Percentiles rank a stretch among this genome's conserved stretches.
Evolutionary conservation across 305 asterid species (phyloP).

Genomic region (Vinca major): DNA sequence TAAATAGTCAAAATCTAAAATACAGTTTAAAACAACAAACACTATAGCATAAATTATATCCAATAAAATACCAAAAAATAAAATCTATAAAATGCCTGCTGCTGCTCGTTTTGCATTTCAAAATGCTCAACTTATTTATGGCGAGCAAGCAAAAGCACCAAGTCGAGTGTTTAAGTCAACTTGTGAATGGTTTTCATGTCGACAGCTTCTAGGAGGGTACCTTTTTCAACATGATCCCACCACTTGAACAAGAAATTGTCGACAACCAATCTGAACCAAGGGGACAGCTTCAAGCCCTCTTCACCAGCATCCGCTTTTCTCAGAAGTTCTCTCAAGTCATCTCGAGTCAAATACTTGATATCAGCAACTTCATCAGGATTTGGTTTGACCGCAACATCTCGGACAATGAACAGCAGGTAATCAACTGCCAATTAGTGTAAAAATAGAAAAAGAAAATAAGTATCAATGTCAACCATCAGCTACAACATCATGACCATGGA

Average conservation of each 20-base stretch:
- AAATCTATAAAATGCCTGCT: background rate
- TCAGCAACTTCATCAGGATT: conserved; percentile 91
- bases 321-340: conserved; percentile 65
- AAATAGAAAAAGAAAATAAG: background rate
- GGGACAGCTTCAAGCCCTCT: conserved; percentile 83
- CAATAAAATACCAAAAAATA: background rate
- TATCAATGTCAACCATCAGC: background rate
- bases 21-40: conserved; percentile 3
- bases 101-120: background rate
- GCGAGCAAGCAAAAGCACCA: background rate
- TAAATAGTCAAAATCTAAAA: background rate
- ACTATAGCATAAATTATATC: background rate
- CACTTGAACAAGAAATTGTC: conserved; percentile 90
- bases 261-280: conserved; percentile 87
- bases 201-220: conserved; percentile 51
- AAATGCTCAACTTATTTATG: conserved; percentile 8
- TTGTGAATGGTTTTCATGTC: conserved; percentile 91
- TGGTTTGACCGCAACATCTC: conserved; percentile 65
- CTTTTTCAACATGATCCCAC: conserved; percentile 96
- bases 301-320: conserved; percentile 90
- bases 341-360: conserved; percentile 60
- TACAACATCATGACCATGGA: background rate
- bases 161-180: conserved; percentile 28
- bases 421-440: conserved; percentile 47
- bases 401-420: conserved; percentile 77